phyloP scores from a whole-genome alignment of 495 filamentous ascomycete genomes.

The Jackrogersella minutella region DNA sequence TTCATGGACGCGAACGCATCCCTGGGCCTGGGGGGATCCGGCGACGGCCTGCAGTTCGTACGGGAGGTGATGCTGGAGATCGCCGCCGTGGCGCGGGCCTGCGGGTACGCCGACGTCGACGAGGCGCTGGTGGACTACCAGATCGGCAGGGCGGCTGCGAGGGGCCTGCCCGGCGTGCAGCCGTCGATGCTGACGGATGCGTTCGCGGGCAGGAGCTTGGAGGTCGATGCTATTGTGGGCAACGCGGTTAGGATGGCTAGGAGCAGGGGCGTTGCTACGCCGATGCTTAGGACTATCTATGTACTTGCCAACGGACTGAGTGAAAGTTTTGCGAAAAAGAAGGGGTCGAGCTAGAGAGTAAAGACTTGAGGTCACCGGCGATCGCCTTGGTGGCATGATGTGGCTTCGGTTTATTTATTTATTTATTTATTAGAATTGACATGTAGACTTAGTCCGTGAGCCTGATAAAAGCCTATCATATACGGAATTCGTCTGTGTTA shows the following conservation, averaged over 20 bases:
- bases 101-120: slow-evolving; percentile 52
- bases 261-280: slow-evolving; percentile 50
- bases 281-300: slow-evolving; percentile 57
- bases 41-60: slow-evolving; percentile 47
- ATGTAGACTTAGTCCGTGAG: no score
- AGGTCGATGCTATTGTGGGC: slow-evolving; percentile 64
- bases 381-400: no score
- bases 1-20: slow-evolving; percentile 48
- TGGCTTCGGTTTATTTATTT: neutral
- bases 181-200: slow-evolving; percentile 61
- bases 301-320: slow-evolving; percentile 44
- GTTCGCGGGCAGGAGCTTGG: slow-evolving; percentile 49
- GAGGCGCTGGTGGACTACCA: slow-evolving; percentile 49
- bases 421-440: neutral
- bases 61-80: slow-evolving; percentile 61
- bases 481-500: no score
- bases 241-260: slow-evolving; percentile 56
- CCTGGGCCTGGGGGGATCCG: slow-evolving; percentile 6
- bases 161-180: slow-evolving; percentile 49
- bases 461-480: no score
- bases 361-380: neutral
- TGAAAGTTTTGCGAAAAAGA: slow-evolving; percentile 32
- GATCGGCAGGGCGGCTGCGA: slow-evolving; percentile 46
- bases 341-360: neutral
- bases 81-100: slow-evolving; percentile 52